Percentiles rank a stretch among this genome's conserved stretches.
Conservation (phyloP, 1,284 basidiomycete genomes). For the Apiotrichum mycotoxinovorans region DNA sequence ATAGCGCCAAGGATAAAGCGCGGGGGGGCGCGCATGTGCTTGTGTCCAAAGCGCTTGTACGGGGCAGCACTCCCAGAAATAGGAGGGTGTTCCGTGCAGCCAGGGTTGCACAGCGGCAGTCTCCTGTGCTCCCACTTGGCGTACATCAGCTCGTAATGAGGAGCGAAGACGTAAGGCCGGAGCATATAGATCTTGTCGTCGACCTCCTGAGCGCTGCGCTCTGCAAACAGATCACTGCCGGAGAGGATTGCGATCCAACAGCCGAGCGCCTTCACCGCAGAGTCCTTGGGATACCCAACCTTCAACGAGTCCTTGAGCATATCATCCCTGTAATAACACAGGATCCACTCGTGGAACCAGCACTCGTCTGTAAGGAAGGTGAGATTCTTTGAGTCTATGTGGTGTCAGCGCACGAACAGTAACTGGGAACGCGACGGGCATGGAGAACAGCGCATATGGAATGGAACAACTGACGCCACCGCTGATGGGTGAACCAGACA, state of each 20-base stretch:
- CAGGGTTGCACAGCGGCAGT: conserved; percentile 40
- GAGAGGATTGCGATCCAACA: conserved; percentile 39
- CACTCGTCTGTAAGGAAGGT: conserved; percentile 43
- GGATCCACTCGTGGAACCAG: conserved; percentile 39
- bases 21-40: conserved; percentile 40
- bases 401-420: not conserved
- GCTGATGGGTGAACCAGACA: no score
- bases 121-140: conserved; percentile 51
- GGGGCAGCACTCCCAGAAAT: conserved; percentile 29
- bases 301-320: conserved; percentile 47
- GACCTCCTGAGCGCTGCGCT: conserved; percentile 48
- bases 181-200: conserved; percentile 55
- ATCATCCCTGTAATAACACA: conserved; percentile 43
- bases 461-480: no score
- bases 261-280: conserved; percentile 40
- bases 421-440: not conserved
- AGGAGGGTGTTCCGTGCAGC: conserved; percentile 24
- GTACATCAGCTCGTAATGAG: conserved; percentile 52
- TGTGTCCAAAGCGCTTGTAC: conserved; percentile 43
- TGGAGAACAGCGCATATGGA: not conserved
- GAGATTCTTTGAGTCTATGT: conserved; percentile 48
- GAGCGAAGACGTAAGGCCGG: conserved; percentile 55
- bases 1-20: conserved; percentile 36
- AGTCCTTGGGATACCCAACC: conserved; percentile 49
- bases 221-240: conserved; percentile 29